A percentile compares a stretch with the other conserved stretches of the same genome.
Evolutionary conservation across 2,329 filamentous ascomycete species (phyloP).

Genomic region (Fusarium newnesense): DNA sequence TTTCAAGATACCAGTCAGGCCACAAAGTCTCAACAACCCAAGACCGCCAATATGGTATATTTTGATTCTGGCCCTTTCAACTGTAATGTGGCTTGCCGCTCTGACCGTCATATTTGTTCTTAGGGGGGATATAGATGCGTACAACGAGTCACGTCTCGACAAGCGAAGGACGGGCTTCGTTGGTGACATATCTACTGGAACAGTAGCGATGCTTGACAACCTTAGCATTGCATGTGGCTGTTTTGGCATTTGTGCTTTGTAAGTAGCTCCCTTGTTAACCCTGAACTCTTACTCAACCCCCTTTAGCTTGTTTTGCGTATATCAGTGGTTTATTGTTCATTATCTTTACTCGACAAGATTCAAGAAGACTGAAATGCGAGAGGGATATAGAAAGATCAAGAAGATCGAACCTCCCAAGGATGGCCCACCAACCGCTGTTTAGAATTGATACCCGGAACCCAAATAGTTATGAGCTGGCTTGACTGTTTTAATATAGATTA

Average conservation of each 20-base stretch:
- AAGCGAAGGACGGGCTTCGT: slow-evolving; percentile 7
- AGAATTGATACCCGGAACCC: neutral
- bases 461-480: neutral
- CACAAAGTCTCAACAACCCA: neutral
- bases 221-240: slow-evolving; percentile 28
- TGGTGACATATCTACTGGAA: slow-evolving; percentile 3
- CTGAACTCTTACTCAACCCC: rapidly evolving
- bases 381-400: slow-evolving; percentile 23
- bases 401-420: slow-evolving; percentile 4
- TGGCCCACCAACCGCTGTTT: neutral
- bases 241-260: slow-evolving; percentile 32
- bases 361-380: slow-evolving; percentile 16
- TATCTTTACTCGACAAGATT: slow-evolving; percentile 13
- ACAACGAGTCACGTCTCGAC: neutral
- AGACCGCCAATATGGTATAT: slow-evolving; percentile 22
- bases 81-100: slow-evolving; percentile 16
- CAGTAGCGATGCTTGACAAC: slow-evolving; percentile 21
- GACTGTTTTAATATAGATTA: neutral
- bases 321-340: slow-evolving; percentile 25
- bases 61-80: slow-evolving; percentile 11
- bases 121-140: neutral
- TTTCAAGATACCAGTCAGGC: slow-evolving; percentile 6
- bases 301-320: slow-evolving; percentile 16
- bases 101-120: slow-evolving; percentile 16
- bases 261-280: neutral